A percentile compares a stretch with the other conserved stretches of the same genome.
Evolutionary conservation across 257 asterid species (phyloP).

Genomic region (Echium plantagineum): DNA sequence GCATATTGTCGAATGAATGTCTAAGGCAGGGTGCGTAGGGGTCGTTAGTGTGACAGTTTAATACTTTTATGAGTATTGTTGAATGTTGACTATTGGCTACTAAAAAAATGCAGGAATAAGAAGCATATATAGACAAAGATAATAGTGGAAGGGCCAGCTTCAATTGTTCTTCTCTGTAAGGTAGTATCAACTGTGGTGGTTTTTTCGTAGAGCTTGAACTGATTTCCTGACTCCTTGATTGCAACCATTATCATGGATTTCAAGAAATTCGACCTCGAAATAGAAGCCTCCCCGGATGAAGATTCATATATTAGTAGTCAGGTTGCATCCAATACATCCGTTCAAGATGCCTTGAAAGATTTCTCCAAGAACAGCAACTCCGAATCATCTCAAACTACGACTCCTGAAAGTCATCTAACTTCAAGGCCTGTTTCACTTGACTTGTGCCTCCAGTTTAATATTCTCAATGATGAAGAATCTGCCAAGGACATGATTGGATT

Average conservation of each 20-base stretch:
- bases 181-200: not conserved
- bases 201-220: not conserved
- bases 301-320: conserved; percentile 26
- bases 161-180: not conserved
- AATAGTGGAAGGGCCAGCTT: not conserved
- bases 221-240: conserved; percentile 3
- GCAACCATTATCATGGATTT: conserved; percentile 22
- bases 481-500: conserved; percentile 17
- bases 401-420: conserved; percentile 14
- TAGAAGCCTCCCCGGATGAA: conserved; percentile 20
- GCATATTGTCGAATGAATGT: too few relatives aligned
- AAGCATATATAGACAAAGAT: not conserved
- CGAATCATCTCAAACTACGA: conserved; percentile 9
- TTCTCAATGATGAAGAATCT: conserved; percentile 10
- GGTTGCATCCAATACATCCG: conserved; percentile 27
- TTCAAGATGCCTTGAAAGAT: conserved; percentile 18
- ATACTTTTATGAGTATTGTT: too few relatives aligned
- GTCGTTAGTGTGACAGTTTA: too few relatives aligned
- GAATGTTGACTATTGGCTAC: too few relatives aligned
- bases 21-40: too few relatives aligned
- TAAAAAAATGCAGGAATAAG: not conserved
- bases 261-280: conserved; percentile 25
- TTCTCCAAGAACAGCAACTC: conserved; percentile 8
- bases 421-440: conserved; percentile 27
- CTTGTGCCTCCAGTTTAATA: conserved; percentile 32